Conservation (phyloP, 2,329 filamentous ascomycete species). For the Aspergillus jensenii region DNA sequence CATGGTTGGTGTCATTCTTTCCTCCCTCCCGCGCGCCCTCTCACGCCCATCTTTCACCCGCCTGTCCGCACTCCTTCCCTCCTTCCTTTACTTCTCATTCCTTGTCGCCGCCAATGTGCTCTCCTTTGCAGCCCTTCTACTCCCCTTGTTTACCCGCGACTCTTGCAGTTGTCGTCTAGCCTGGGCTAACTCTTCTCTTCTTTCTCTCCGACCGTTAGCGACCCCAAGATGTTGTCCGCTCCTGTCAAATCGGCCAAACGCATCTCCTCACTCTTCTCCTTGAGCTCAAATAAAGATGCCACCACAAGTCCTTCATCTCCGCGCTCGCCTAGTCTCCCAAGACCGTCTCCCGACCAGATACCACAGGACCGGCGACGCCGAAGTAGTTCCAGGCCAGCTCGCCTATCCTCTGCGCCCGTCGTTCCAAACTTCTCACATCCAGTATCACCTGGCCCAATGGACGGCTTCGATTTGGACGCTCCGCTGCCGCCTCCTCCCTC, state of each 20-base stretch:
- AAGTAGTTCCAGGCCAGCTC: conserved; percentile 33
- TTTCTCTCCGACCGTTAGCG: conserved; percentile 1
- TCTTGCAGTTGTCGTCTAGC: not conserved
- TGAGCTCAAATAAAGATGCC: conserved; percentile 38
- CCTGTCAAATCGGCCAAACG: conserved; percentile 45
- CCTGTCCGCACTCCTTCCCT: not conserved
- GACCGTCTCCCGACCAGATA: conserved; percentile 22
- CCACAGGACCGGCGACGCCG: conserved; percentile 25
- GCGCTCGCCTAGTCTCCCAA: conserved; percentile 21
- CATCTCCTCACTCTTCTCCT: conserved; percentile 47
- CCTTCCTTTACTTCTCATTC: conserved; percentile 13
- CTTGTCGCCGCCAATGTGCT: not conserved
- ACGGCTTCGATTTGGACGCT: conserved; percentile 30
- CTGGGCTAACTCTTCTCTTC: not conserved
- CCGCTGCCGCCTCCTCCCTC: conserved; percentile 42
- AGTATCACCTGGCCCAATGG: conserved; percentile 24
- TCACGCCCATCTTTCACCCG: not conserved
- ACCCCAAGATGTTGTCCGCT: conserved; percentile 38
- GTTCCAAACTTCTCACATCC: conserved; percentile 28
- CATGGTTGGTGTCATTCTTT: conserved; percentile 23
- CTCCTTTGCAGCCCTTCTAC: not conserved
- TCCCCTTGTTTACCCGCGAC: not conserved
- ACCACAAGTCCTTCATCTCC: conserved; percentile 29
- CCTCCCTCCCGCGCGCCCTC: conserved; percentile 10
- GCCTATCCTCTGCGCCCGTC: conserved; percentile 33